Base-by-base conservation (phyloP, 306 rosid genomes). In the Rubus idaeus region DNA sequence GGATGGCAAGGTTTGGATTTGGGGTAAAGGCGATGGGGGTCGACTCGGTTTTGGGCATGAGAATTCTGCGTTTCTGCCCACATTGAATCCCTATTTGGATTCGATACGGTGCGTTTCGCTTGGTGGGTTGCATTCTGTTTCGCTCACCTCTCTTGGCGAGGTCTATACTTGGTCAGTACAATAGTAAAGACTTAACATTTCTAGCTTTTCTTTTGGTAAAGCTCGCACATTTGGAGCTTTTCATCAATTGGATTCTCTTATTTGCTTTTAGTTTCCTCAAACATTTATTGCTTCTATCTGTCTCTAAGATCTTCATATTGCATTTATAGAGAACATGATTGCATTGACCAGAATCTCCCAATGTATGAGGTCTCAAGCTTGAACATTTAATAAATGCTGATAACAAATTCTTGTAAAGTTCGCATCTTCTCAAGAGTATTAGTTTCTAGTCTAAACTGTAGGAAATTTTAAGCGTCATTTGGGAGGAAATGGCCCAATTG, bases 11-110 rank as follows among this genome's bases (percentile, higher is more conserved):
- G 80, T 87, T 66, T 90, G 97, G 97, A 78, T 92, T 84, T 95
- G 98, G 98, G 97, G 98, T 23, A 95, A 95, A 84, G 98, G 98
- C 4, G 98, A 95, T 55, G 97, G 97, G 6, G 97, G 97, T 41
- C 84, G 97, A 11, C 87, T 95, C 41, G 97, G 98, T 18, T 90
- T 95, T 21, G 98, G 98, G 50, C 96, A 89, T 51, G 98, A 94
- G 66, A 80, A 86, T 76, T 68, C 96, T 4, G 46, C 78, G 74
- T 94, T 95, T 74, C 80, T 87, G 35, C 98, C 98, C 74, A 82
- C 97, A 0, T 52, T 92, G 80, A 95, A 92, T 65, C 92, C 96
- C 40, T 87, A 86, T 82, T 78, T 95, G 39, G 90, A 87, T 52
- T 42, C 78, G 49, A 77, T 90, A 57, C 83, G 87, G 16, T 83